Evolutionary conservation across 1,284 basidiomycete genomes (phyloP), one percentile per base, ranked within the genome.

Genomic region (Irpex sp.): DNA sequence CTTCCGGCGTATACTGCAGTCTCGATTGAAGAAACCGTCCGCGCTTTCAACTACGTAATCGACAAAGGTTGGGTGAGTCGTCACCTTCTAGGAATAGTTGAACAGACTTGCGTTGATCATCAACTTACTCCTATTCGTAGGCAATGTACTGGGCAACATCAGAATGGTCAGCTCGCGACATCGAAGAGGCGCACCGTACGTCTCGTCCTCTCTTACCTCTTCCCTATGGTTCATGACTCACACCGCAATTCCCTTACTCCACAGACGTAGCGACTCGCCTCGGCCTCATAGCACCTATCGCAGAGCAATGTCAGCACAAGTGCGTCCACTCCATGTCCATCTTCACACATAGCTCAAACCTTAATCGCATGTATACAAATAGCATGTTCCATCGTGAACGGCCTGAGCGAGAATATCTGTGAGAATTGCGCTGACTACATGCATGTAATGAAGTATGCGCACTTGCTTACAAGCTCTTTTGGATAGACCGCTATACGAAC

Each of bases 391-490:
- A 86, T 69, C 86, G 91, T 51, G 85, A 90, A 62, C 84, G 88
- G 7, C 86, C 93, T 55, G 93, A 96, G 78, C 82, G 84, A 66
- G 92, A 94, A 80, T 94, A 92, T 74, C 81, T 80, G 86, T 86
- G 71, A 73, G 80, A 44, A 44, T 11, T 44, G 9, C 40, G 15
- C 40, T 44, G 40, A n/a, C 31, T 31, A 5, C 4, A 31, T 31
- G 31, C 31, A 31, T 31, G 31, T 2, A 31, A 31, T 3, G 31
- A 3, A 31, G 31, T 0, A 31, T 31, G 31, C 0, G 31, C 31
- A 31, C 31, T 31, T 31, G n/a, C n/a, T n/a, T n/a, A 26, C 21
- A 26, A 26, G 21, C 2, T 2, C 21, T 26, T 26, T 26, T 26
- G 21, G 3, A 31, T n/a, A 85, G 83, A 2, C 81, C 82, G 4